These are phyloP conservation scores for Stagonosporopsis tanaceti DNA, from an alignment of 2,329 filamentous ascomycete genomes.

Conservation along the genomic window DNA sequence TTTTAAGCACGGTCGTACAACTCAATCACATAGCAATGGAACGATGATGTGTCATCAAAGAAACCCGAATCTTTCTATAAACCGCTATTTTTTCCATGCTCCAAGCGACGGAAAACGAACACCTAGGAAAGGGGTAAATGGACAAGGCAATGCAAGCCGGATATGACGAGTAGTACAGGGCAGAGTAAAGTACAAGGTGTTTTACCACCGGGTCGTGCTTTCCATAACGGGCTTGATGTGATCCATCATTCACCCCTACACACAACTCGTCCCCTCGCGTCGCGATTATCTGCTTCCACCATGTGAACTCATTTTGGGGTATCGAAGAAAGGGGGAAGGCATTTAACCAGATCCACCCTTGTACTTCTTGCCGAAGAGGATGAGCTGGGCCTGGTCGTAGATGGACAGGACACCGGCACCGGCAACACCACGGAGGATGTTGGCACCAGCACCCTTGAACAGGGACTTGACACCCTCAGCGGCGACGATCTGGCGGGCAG, in stretches of 20 bases:
- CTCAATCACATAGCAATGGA: conserved; percentile 12
- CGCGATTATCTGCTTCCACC: conserved; percentile 47
- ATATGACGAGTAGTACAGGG: conserved; percentile 51
- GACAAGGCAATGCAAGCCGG: conserved; percentile 51
- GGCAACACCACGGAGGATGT: conserved; percentile 99
- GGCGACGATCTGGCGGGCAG: conserved; percentile 90
- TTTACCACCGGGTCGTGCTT: conserved; percentile 51
- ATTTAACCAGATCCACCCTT: conserved; percentile 65
- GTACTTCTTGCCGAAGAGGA: conserved; percentile 99
- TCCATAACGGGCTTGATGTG: conserved; percentile 49
- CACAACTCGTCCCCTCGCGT: conserved; percentile 39
- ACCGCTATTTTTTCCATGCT: conserved; percentile 50
- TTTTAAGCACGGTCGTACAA: background rate
- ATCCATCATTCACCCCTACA: conserved; percentile 48
- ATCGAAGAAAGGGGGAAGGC: conserved; percentile 45
- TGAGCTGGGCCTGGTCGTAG: conserved; percentile 99
- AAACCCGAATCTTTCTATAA: conserved; percentile 49
- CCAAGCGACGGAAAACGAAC: conserved; percentile 47
- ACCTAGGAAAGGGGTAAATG: conserved; percentile 44
- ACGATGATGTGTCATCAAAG: conserved; percentile 21
- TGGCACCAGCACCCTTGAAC: conserved; percentile 99
- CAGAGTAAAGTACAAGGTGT: conserved; percentile 55
- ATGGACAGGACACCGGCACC: conserved; percentile 99
- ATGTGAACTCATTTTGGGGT: conserved; percentile 47
- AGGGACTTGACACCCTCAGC: conserved; percentile 98